Evolutionary conservation across 306 rosid genomes (phyloP).

Genomic region (Castanopsis chinensis): DNA sequence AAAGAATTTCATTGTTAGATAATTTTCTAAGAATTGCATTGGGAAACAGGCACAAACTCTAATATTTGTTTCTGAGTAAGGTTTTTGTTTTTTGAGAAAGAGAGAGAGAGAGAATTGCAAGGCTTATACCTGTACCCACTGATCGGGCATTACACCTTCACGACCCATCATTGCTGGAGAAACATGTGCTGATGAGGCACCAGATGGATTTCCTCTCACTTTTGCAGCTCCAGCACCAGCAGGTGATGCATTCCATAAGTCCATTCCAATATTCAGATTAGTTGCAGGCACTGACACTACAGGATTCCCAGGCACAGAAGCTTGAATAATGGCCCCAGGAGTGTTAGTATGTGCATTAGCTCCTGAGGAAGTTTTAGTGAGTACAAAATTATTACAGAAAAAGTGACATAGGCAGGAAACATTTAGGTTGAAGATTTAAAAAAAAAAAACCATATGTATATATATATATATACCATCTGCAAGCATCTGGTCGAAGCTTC

Average conservation of each 20-base stretch:
- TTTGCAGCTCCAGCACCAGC: constrained; percentile 59
- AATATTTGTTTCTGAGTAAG: too few relatives aligned
- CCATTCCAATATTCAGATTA: constrained; percentile 93
- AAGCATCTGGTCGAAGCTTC: constrained; percentile 95
- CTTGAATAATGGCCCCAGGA: constrained; percentile 38
- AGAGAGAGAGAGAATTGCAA: not conserved
- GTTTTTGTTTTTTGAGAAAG: not conserved
- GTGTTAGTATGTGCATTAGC: constrained; percentile 76
- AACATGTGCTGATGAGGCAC: constrained; percentile 43
- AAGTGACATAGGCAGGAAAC: constrained; percentile 2
- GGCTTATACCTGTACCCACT: constrained; percentile 74
- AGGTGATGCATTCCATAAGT: constrained; percentile 77
- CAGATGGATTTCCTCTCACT: constrained; percentile 57
- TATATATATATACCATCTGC: constrained; percentile 61
- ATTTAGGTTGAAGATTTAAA: constrained; percentile 9
- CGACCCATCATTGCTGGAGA: constrained; percentile 41
- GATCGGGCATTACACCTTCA: constrained; percentile 61
- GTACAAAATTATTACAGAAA: constrained; percentile 15
- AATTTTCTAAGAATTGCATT: not conserved
- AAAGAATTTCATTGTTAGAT: not conserved
- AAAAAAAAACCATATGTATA: too few relatives aligned
- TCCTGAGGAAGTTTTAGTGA: constrained; percentile 44
- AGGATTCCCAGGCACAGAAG: constrained; percentile 69
- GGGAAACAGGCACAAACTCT: not conserved
- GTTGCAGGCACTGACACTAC: constrained; percentile 60